Evolutionary conservation across 768 basidiomycete genomes (phyloP), one percentile per base, ranked within the genome.

Genomic region (Nidularia sp.): DNA sequence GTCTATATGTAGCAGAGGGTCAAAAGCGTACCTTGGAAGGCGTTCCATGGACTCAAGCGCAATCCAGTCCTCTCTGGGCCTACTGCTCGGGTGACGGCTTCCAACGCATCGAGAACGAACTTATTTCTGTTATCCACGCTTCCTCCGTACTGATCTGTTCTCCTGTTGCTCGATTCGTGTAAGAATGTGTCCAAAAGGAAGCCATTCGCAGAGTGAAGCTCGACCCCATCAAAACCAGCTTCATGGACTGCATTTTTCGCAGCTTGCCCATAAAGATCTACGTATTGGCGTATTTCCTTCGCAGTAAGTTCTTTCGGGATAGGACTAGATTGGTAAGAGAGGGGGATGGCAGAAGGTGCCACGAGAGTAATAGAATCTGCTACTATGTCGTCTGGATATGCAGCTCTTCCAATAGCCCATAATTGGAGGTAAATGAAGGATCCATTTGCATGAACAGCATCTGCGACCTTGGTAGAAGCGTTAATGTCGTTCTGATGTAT

Each of bases 111-210:
- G 3, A 85, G 66, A 5, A 73, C 71, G 44, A 90, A 70, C 10
- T 84, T 71, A 15, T 68, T 74, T 34, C 85, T 74, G 57, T 84
- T 85, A 63, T 86, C 83, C 49, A 87, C 73, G 54, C 73, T 76
- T 1, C 86, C 86, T 0, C 85, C 85, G 56, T 85, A 88, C 55
- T 77, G 73, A 62, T 85, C 84, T 4, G 74, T 81, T 15, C 84
- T 75, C 54, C 77, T 73, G 69, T 86, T 86, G 36, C 70, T 64
- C 5, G 67, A 61, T 0, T 85, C 86, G 47, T 79, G 80, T 44
- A 79, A 39, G 66, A 88, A 88, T 18, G 65, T 60, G 59, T 70
- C 70, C 2, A 83, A 47, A 8, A 84, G 62, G 62, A 81, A 83
- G 39, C 81, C 83, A 50, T 85, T 83, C 7, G 79, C 80, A 53